Evolutionary conservation across 768 basidiomycete species (phyloP), one percentile per base, ranked within the genome.

Genomic region (Suillus tomentosus): DNA sequence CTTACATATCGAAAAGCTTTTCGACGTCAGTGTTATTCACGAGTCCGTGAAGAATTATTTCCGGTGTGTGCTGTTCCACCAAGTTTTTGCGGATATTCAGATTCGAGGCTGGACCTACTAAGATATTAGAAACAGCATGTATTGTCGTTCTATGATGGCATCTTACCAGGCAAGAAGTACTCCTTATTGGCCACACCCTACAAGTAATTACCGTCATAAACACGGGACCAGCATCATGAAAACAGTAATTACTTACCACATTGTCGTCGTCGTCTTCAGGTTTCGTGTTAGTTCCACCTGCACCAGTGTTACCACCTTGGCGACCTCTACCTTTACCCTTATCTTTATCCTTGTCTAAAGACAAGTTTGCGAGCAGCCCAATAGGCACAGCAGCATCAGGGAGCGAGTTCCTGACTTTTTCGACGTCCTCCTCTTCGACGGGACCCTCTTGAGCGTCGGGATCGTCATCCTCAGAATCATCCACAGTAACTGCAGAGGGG

Each of bases 1-100:
- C 92, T 39, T 68, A 92, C 90, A 94, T 91, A 40, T 91, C 82
- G 68, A 94, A 95, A n/a, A 95, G 76, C 67, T 88, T 88, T 64
- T 93, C 89, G 3, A 94, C 91, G 65, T 94, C 92, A 55, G 85
- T 84, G 0, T 89, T 85, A 1, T 86, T 87, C 42, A 95, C 90
- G 24, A 95, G 77, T 11, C 90, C 90, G 68, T 93, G 92, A 2
- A 92, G 84, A 48, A 94, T 72, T 62, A 95, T 92, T 69, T 93
- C 92, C 0, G 92, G 92, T 67, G 85, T 89, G 67, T 91, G 89
- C 64, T 85, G 87, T 69, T 92, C 91, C 54, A 93, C 92, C 70
- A 92, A 74, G 34, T 82, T 80, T 62, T 88, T 88, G 10, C 92
- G 84, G 59, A 89, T 86, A 19, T 77, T 81, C 50, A 93, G 84